Conservation (phyloP, 2,329 filamentous ascomycete genomes). For the Colletotrichum sp. region DNA sequence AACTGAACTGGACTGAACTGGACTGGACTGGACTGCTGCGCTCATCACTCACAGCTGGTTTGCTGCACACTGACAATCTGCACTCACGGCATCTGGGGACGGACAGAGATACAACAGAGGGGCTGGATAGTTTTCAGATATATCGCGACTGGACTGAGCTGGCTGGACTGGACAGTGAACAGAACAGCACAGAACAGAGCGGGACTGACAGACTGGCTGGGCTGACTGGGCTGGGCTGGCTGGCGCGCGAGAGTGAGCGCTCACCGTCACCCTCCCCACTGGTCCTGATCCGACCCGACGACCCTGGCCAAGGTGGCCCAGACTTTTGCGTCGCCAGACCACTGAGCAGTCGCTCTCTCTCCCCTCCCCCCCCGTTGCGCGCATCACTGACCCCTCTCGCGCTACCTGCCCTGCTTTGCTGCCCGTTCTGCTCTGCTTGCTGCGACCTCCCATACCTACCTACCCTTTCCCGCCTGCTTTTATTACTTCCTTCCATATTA, state of each 20-base stretch:
- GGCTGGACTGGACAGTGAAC: neutral
- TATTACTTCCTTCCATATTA: neutral
- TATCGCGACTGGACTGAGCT: neutral
- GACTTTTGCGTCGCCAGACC: neutral
- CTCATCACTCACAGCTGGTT: neutral
- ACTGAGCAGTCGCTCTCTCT: neutral
- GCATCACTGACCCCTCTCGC: slow-evolving; percentile 5
- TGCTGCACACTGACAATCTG: neutral
- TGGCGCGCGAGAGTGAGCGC: neutral
- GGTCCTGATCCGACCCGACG: neutral
- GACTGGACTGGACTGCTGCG: neutral
- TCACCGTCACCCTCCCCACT: neutral
- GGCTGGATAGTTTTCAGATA: neutral
- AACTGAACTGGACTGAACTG: neutral
- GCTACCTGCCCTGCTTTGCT: neutral
- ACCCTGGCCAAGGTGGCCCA: slow-evolving; percentile 14
- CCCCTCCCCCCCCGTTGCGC: neutral
- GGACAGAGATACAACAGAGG: neutral
- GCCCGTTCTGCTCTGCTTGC: neutral
- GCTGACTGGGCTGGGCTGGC: neutral
- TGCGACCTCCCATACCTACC: neutral
- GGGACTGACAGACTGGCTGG: neutral
- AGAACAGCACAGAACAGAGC: neutral
- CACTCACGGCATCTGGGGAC: neutral
- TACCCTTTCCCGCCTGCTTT: neutral